Evolutionary conservation across 1,284 basidiomycete species (phyloP), one percentile per base, ranked within the genome.

Genomic region (Apiotrichum brassicae): DNA sequence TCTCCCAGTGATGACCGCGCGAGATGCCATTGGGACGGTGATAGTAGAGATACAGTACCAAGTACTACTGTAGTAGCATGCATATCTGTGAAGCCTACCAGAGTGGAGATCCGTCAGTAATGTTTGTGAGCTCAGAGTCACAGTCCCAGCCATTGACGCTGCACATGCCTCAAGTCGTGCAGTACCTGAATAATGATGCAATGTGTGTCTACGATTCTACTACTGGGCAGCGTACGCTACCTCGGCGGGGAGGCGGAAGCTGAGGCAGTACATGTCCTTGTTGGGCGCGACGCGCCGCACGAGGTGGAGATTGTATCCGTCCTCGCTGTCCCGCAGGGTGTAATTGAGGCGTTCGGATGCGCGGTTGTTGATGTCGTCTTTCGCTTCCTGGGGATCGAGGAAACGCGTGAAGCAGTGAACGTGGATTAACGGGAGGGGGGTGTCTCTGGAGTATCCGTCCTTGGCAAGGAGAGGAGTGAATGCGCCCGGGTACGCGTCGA

Each of bases 191-290:
- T n/a, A n/a, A n/a, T n/a, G n/a, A n/a, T n/a, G n/a, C n/a, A n/a
- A n/a, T n/a, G n/a, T n/a, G n/a, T n/a, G n/a, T n/a, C n/a, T n/a
- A n/a, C n/a, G n/a, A n/a, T n/a, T n/a, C n/a, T n/a, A n/a, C n/a
- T n/a, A n/a, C n/a, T n/a, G n/a, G n/a, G n/a, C n/a, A n/a, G 28
- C 28, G 28, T 54, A 75, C 8, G 75, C 74, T 4, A 77, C 73
- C 51, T 75, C 61, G 13, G 56, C 46, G 18, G 92, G 89, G 20
- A 97, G 79, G 41, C 85, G 77, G 78, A 99, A 98, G 64, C 85
- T 86, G 47, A 99, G 81, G 73, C 95, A 95, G 73, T 95, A 98
- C 95, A 98, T 98, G 64, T 94, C 87, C 75, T 98, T 98, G 75
- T 84, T 89, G 3, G 95, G 95, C 3, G 94, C 92, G 8, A 99